Evolutionary conservation across 257 asterid species (phyloP).

Genomic region (Nicotiana noctiflora): DNA sequence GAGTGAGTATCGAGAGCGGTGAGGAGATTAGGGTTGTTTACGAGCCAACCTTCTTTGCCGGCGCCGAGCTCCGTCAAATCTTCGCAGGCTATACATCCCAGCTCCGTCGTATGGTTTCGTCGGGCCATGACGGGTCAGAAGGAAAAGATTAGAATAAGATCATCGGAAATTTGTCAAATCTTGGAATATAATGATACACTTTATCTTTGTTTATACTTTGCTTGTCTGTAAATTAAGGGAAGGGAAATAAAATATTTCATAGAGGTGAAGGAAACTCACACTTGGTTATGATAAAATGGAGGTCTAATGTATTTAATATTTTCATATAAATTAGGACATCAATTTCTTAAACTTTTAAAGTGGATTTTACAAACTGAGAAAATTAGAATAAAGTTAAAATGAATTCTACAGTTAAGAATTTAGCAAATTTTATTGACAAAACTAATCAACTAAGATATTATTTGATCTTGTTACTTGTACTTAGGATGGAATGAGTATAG

Average conservation of each 20-base stretch:
- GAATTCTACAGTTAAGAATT: not conserved
- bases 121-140: slow-evolving; percentile 46
- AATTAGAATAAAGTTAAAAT: no score
- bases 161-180: not conserved
- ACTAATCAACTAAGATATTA: not conserved
- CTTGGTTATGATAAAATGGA: no score
- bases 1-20: slow-evolving; percentile 71
- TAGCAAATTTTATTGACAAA: no score
- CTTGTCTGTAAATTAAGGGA: no score
- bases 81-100: slow-evolving; percentile 67
- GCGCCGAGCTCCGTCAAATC: slow-evolving; percentile 72
- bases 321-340: not conserved
- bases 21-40: slow-evolving; percentile 54
- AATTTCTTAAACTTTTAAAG: no score
- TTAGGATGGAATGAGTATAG: no score
- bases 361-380: not conserved
- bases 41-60: slow-evolving; percentile 91
- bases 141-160: not conserved
- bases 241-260: no score
- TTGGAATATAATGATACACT: not conserved
- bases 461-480: not conserved
- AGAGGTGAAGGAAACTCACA: no score
- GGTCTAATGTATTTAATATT: no score
- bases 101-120: slow-evolving; percentile 66
- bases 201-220: not conserved